Percentiles rank a stretch among this genome's conserved stretches.
Conservation (phyloP, 73 alveolate species). For the Diophrys appendiculata region DNA sequence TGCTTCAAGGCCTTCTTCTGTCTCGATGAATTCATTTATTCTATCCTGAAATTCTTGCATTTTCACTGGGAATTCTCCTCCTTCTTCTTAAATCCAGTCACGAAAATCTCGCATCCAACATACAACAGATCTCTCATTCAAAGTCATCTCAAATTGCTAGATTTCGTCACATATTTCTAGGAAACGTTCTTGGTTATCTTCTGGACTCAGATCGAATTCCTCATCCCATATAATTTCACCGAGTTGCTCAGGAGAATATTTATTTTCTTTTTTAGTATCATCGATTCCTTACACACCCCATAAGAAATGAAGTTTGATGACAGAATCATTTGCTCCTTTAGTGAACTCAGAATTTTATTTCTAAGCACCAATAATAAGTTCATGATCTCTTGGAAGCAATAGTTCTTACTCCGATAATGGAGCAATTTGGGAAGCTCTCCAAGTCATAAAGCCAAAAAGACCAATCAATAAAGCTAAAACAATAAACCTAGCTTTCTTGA, state of each 20-base stretch:
- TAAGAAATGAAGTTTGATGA: not conserved
- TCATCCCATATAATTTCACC: slow-evolving; percentile 21
- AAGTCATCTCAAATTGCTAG: not conserved
- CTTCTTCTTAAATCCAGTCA: not conserved
- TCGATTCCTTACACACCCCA: slow-evolving; percentile 13
- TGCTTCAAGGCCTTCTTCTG: not conserved
- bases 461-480: not conserved
- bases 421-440: not conserved
- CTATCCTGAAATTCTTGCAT: not conserved
- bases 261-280: not conserved
- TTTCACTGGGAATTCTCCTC: not conserved
- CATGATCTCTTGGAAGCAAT: not conserved
- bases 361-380: not conserved
- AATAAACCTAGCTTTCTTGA: not conserved
- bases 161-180: slow-evolving; percentile 7
- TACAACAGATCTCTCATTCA: not conserved
- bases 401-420: not conserved
- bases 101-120: not conserved
- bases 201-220: slow-evolving; percentile 14
- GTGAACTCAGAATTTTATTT: not conserved
- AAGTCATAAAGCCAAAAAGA: not conserved
- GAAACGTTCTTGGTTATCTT: slow-evolving; percentile 15
- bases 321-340: slow-evolving; percentile 3
- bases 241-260: not conserved
- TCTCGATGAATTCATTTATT: not conserved